phyloP scores from a whole-genome alignment of 83 land plant genomes.

The Larix sibirica region DNA sequence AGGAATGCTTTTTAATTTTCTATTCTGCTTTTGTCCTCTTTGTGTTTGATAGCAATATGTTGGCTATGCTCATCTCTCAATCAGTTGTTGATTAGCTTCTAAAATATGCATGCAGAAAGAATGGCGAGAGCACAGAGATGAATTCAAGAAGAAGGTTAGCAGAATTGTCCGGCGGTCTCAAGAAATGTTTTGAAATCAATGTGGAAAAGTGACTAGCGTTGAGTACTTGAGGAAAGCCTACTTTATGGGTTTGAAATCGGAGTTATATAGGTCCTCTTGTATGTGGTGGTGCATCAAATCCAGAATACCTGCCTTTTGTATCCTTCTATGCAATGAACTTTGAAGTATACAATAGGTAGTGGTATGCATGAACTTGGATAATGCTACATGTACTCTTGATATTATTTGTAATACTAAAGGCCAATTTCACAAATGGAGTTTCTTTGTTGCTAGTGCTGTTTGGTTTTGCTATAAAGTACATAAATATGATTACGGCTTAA shows the following conservation, averaged over 20 bases:
- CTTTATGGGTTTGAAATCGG: neutral
- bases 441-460: no score
- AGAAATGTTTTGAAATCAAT: slow-evolving; percentile 39
- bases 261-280: neutral
- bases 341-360: neutral
- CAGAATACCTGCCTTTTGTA: neutral
- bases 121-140: slow-evolving; percentile 76
- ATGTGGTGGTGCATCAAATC: neutral
- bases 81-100: neutral
- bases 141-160: slow-evolving; percentile 72
- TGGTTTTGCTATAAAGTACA: no score
- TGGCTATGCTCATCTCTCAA: neutral
- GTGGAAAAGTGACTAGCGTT: neutral
- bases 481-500: no score
- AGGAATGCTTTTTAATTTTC: no score
- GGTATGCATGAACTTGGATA: neutral
- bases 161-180: slow-evolving; percentile 75
- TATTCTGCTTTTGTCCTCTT: neutral
- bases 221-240: neutral
- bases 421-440: no score
- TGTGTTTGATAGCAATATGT: neutral
- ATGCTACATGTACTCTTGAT: neutral
- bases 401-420: neutral
- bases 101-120: slow-evolving; percentile 55
- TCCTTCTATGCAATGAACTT: neutral